Evolutionary conservation across 495 filamentous ascomycete genomes (phyloP), one percentile per base, ranked within the genome.

Genomic region (Bacidia gigantensis): DNA sequence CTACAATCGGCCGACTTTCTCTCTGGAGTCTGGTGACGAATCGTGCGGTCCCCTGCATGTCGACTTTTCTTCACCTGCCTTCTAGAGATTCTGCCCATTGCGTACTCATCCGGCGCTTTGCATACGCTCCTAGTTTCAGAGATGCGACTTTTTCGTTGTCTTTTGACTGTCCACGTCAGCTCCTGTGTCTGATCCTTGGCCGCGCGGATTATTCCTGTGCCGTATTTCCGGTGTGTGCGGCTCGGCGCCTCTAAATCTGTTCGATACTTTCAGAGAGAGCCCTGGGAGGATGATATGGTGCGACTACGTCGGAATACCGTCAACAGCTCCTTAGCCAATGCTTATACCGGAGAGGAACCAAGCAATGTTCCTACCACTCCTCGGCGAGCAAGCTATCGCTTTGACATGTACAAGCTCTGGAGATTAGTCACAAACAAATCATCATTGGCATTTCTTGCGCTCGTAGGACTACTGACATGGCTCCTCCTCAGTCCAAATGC

Each of bases 341-440:
- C 47, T 25, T 25, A 21, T 7, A 32, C 41, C 10, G 10, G n/a
- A 44, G 41, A 32, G 11, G 12, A 21, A 1, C 9, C 20, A 20
- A 39, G 26, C n/a, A 17, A 38, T 38, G 25, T 21, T 17, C 29
- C 47, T 12, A 18, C 14, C 12, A 50, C 47, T 11, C 26, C 47
- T 26, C 20, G n/a, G 14, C 26, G 47, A 44, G 5, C 7, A 26
- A 29, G 47, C 22, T 22, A n/a, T 18, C 47, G 29, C 25, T 38
- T 50, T 38, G 26, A 50, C 18, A 32, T 50, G 47, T 11, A n/a
- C 11, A 25, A 17, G 25, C 11, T 23, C 24, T 38, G 26, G 24
- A 50, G 47, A 10, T 38, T 50, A n/a, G 25, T 50, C 10, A 50
- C 47, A 14, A 50, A 38, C 14, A 50, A 38, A 38, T 11, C 47